Conservation (phyloP, 768 basidiomycete species). For the Macrolepiota dolichaula region DNA sequence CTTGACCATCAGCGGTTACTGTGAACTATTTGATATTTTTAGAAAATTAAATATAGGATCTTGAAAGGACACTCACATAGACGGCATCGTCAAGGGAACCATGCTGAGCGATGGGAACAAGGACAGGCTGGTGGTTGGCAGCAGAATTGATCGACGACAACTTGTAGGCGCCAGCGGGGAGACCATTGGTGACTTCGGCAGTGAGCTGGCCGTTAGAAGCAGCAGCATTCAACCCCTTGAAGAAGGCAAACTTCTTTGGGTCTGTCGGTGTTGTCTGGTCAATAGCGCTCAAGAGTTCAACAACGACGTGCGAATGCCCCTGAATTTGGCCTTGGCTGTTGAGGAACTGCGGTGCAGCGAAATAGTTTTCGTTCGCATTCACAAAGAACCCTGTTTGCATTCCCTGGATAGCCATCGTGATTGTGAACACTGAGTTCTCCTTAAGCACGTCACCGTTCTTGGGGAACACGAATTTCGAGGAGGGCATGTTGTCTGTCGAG, state of each 20-base stretch:
- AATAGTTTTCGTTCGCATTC: conserved; percentile 49
- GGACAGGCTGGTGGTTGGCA: conserved; percentile 56
- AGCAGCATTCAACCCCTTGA: conserved; percentile 46
- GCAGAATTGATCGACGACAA: conserved; percentile 56
- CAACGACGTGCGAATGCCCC: conserved; percentile 57
- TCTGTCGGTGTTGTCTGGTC: conserved; percentile 43
- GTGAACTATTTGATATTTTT: conserved; percentile 13
- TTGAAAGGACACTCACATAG: conserved; percentile 39
- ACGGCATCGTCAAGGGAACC: conserved; percentile 54
- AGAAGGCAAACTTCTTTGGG: conserved; percentile 53
- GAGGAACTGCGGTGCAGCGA: conserved; percentile 51
- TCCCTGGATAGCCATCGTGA: conserved; percentile 41
- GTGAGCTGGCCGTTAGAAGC: conserved; percentile 46
- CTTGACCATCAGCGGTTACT: conserved; percentile 13
- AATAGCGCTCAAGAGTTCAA: conserved; percentile 43
- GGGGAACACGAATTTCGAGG: conserved; percentile 46
- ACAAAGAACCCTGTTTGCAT: conserved; percentile 52
- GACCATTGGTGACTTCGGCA: conserved; percentile 47
- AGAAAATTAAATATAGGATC: neutral
- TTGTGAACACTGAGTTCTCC: conserved; percentile 47
- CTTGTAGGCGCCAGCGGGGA: conserved; percentile 58
- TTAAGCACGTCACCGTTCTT: conserved; percentile 40
- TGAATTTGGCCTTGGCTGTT: conserved; percentile 47
- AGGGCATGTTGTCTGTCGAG: conserved; percentile 43
- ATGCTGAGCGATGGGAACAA: conserved; percentile 59